These are phyloP conservation scores for Fusarium buharicum DNA, from an alignment of 2,329 filamentous ascomycete species.

Conservation along the genomic window DNA sequence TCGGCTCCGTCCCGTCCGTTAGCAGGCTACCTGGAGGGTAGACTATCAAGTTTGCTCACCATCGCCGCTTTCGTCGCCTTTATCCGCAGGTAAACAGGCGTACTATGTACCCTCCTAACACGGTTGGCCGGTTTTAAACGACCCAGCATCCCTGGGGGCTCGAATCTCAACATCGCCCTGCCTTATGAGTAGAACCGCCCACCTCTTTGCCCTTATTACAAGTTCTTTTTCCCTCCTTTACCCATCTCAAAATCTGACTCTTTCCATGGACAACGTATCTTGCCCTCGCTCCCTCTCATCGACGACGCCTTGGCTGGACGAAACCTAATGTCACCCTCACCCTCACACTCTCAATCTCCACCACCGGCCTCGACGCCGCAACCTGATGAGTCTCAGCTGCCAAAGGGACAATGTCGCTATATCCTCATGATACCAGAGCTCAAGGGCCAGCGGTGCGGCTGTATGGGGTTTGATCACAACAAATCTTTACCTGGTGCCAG, in stretches of 20 bases:
- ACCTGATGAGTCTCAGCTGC: constrained; percentile 60
- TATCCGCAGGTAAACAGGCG: constrained; percentile 15
- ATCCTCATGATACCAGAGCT: constrained; percentile 67
- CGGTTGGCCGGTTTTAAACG: constrained; percentile 39
- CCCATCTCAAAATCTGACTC: constrained; percentile 36
- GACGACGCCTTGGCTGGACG: constrained; percentile 40
- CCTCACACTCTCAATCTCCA: constrained; percentile 40
- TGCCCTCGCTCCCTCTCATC: constrained; percentile 34
- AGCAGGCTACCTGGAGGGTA: constrained; percentile 26
- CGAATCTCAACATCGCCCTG: constrained; percentile 47
- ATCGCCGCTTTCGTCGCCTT: constrained; percentile 6
- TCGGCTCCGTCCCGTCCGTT: constrained; percentile 29
- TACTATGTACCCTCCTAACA: constrained; percentile 42
- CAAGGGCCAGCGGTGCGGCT: constrained; percentile 68
- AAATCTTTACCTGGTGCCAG: constrained; percentile 62
- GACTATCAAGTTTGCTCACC: not conserved
- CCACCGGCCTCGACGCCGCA: constrained; percentile 42
- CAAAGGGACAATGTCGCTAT: constrained; percentile 68
- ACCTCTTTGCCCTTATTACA: constrained; percentile 25
- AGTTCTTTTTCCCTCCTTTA: constrained; percentile 25
- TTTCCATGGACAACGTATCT: constrained; percentile 46
- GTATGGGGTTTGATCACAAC: constrained; percentile 67
- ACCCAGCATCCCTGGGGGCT: constrained; percentile 43
- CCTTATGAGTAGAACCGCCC: constrained; percentile 47
- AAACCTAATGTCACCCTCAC: constrained; percentile 45